Evolutionary conservation across 805 yeast species (phyloP), one percentile per base, ranked within the genome.

Genomic region (Zygotorulaspora chibaensis): DNA sequence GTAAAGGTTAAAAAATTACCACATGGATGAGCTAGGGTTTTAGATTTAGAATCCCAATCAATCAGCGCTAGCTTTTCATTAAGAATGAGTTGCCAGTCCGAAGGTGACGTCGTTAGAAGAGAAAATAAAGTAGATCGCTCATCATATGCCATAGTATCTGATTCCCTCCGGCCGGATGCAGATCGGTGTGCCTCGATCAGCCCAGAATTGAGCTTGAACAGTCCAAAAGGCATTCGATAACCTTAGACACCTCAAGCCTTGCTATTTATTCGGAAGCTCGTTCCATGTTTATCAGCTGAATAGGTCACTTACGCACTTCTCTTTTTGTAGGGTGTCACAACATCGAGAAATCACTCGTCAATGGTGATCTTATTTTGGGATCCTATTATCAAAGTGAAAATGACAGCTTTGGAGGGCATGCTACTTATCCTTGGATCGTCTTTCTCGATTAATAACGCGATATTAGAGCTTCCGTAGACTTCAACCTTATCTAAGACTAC

Each of bases 11-110:
- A 34, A 7, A 45, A 9, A 35, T 54, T 48, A 1, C 68, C 69
- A 18, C 55, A 28, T 3, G 62, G 67, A 40, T 50, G 45, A 3
- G 65, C 67, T 3, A 56, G 37, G 2, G 56, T 40, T 2, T 15
- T 16, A 2, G 61, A 55, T 38, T 59, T 59, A 1, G 51, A 33
- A 39, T 63, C 67, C 68, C 68, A 64, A 43, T 64, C 66, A 9
- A 62, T 56, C 3, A 53, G 25, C 25, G 51, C 59, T 3, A 59
- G 18, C 13, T 46, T 36, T 49, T 65, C 69, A 40, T 52, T 49
- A 1, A 59, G 3, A 2, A 40, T 28, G 29, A 63, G 13, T 12
- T 53, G 46, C 43, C 59, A 35, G 44, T 65, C 69, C 34, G 55
- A 56, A 5, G 59, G 61, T 9, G 55, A 52, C 2, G 43, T 46